phyloP scores from a whole-genome alignment of 2,329 filamentous ascomycete species.

The Nemania sp. region DNA sequence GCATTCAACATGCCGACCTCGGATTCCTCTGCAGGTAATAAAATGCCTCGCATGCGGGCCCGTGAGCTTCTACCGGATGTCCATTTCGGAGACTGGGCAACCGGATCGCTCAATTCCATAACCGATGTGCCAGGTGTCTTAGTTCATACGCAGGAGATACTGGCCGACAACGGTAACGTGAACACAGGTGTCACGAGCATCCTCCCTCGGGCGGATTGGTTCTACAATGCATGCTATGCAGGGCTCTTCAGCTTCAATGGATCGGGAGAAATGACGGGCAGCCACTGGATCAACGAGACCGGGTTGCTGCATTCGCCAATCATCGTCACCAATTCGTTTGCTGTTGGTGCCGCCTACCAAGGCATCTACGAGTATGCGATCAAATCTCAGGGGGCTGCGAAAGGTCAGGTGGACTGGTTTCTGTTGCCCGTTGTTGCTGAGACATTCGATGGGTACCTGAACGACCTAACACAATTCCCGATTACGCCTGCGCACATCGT shows the following conservation, averaged over 20 bases:
- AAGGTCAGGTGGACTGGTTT: constrained; percentile 63
- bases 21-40: constrained; percentile 15
- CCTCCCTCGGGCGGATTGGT: constrained; percentile 60
- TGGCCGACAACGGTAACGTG: constrained; percentile 51
- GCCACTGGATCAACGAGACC: constrained; percentile 72
- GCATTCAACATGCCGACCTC: constrained; percentile 31
- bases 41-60: constrained; percentile 51
- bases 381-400: constrained; percentile 57
- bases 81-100: constrained; percentile 57
- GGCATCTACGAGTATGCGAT: constrained; percentile 69
- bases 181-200: constrained; percentile 65
- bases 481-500: constrained; percentile 67
- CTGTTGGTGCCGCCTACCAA: constrained; percentile 68
- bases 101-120: constrained; percentile 62
- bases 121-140: constrained; percentile 64
- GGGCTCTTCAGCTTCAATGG: constrained; percentile 73
- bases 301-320: constrained; percentile 70
- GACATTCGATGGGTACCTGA: constrained; percentile 73
- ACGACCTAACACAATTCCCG: constrained; percentile 66
- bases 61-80: constrained; percentile 60
- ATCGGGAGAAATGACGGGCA: constrained; percentile 71
- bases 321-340: constrained; percentile 69
- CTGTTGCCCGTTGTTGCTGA: constrained; percentile 70
- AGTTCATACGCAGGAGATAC: constrained; percentile 60
- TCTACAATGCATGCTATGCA: constrained; percentile 59